Evolutionary conservation across 257 asterid genomes (phyloP), one percentile per base, ranked within the genome.

Genomic region (Fraxinus quadrangulata): DNA sequence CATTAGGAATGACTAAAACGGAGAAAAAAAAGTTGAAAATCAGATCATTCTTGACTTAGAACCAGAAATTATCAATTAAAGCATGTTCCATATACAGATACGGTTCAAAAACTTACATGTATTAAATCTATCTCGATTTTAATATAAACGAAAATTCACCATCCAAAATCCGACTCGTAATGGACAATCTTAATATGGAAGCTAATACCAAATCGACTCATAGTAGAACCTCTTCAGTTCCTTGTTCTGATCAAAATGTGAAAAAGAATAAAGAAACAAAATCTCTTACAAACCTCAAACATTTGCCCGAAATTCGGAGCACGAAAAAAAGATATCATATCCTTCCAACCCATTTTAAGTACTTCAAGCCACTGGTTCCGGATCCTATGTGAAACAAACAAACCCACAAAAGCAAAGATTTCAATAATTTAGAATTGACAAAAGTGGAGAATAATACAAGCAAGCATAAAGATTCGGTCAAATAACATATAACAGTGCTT

Each of bases 301-400:
- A 26, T 63, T 24, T 12, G 69, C 69, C 69, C 8, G 36, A 63
- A 63, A 11, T 63, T 63, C 34, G 36, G 69, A 11, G n/a, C 30
- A 63, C 36, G 36, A 26, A 16, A 12, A 63, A 63, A 26, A 4
- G 69, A 63, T 12, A 63, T 3, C 69, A 26, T 26, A 63, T 63
- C 69, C 33, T 63, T 63, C 34, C 34, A 63, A 23, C 69, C 36
- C 69, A 63, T 63, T 63, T 63, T 24, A 5, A 63, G 69, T 61
- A 61, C 13, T 61, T 61, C 16, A 61, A 23, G 68, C 68, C 68
- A 23, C 68, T 61, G 68, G 26, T 61, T 59, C 68, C 68, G 33
- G 68, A 23, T 23, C 69, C 36, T 11, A 3, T 23, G 17, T 31
- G 23, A 59, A 24, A 61, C 0, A 10, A 4, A 23, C 30, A 10